These are phyloP conservation scores for Calonectria pteridis DNA, from an alignment of 2,329 filamentous ascomycete species.

Conservation along the genomic window DNA sequence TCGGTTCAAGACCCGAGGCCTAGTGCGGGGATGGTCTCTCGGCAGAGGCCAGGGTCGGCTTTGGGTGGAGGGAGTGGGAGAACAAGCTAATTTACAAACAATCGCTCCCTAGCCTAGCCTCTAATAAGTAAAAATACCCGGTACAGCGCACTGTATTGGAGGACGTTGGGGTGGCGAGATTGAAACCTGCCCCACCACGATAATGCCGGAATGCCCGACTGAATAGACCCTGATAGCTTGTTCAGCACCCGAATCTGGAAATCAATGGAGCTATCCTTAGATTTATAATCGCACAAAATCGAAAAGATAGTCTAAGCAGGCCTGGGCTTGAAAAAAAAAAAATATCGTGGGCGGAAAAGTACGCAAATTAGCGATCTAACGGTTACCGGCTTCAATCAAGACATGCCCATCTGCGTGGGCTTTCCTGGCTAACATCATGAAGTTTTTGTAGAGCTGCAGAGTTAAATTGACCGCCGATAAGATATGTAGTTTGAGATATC, in stretches of 20 bases:
- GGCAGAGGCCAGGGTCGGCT: constrained; percentile 1
- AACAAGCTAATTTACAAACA: neutral
- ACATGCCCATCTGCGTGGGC: no score
- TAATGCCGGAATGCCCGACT: neutral
- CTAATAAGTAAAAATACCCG: constrained; percentile 1
- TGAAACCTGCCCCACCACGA: neutral
- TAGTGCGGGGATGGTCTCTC: neutral
- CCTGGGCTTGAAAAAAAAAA: neutral
- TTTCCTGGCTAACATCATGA: no score
- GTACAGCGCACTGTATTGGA: neutral
- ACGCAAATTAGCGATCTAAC: no score
- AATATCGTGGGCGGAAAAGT: no score
- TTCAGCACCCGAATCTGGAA: neutral
- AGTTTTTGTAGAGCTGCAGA: no score
- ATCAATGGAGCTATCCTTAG: neutral
- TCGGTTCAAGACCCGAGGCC: neutral
- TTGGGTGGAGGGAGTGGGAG: neutral
- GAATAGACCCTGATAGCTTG: neutral
- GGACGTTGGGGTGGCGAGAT: neutral
- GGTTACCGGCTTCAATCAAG: no score
- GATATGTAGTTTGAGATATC: no score
- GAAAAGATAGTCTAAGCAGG: neutral
- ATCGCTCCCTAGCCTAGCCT: neutral
- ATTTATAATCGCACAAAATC: neutral
- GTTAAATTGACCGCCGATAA: no score